Conservation (phyloP, 2,329 filamentous ascomycete species). For the Pseudogymnoascus sp. region DNA sequence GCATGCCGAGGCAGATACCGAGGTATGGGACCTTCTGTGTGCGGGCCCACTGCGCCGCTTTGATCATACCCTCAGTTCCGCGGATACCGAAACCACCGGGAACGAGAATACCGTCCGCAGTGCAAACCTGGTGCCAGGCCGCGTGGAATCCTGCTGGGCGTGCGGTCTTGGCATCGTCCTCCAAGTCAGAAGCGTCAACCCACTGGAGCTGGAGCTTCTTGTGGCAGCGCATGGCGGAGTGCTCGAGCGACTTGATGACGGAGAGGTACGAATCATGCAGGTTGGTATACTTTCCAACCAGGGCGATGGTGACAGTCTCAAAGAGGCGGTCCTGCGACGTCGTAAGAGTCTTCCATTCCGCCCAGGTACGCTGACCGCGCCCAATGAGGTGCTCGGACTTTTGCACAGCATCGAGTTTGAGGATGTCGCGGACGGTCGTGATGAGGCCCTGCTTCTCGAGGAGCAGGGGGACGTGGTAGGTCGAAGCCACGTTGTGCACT, state of each 20-base stretch:
- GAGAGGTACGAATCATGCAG: constrained; percentile 81
- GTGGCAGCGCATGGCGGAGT: constrained; percentile 78
- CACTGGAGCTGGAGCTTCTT: constrained; percentile 73
- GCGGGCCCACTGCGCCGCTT: constrained; percentile 78
- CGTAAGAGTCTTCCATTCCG: constrained; percentile 68
- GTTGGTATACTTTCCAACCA: constrained; percentile 88
- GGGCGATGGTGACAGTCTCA: constrained; percentile 67
- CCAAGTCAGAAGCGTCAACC: constrained; percentile 80
- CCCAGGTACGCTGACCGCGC: constrained; percentile 65
- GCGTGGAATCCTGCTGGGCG: constrained; percentile 72
- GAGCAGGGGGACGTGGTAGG: constrained; percentile 92
- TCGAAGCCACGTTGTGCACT: constrained; percentile 83
- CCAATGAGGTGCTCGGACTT: constrained; percentile 47
- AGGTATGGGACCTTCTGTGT: constrained; percentile 74
- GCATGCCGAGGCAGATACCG: constrained; percentile 88
- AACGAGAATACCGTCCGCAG: constrained; percentile 54
- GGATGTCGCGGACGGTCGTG: constrained; percentile 53
- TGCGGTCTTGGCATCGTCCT: constrained; percentile 51
- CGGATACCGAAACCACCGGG: constrained; percentile 61
- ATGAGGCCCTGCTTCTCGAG: constrained; percentile 75
- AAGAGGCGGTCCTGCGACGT: constrained; percentile 57
- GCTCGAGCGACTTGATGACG: constrained; percentile 80
- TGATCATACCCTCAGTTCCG: constrained; percentile 85
- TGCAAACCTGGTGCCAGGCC: constrained; percentile 74
- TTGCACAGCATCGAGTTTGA: constrained; percentile 54